These are phyloP conservation scores for Clavispora santaluciae DNA, from an alignment of 805 yeast species.

Conservation along the genomic window DNA sequence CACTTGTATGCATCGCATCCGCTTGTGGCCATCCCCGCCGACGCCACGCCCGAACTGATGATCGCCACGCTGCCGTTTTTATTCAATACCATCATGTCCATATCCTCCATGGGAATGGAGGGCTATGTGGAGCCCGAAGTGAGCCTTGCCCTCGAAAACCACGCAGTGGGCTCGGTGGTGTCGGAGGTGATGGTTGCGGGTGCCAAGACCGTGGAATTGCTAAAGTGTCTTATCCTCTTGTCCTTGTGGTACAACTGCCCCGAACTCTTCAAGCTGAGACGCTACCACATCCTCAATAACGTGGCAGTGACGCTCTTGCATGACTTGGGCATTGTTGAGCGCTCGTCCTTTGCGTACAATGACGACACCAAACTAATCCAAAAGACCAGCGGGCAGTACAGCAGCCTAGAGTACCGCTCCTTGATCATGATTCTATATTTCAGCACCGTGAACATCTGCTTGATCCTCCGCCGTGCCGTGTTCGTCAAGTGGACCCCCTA, in stretches of 20 bases:
- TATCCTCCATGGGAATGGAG: slow-evolving; percentile 44
- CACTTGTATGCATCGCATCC: slow-evolving; percentile 49
- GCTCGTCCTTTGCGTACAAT: slow-evolving; percentile 27
- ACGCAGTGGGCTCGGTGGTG: slow-evolving; percentile 46
- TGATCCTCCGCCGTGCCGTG: slow-evolving; percentile 60
- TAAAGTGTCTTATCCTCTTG: slow-evolving; percentile 56
- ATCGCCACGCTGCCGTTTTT: slow-evolving; percentile 53
- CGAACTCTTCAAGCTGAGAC: slow-evolving; percentile 73
- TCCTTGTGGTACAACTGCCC: slow-evolving; percentile 82
- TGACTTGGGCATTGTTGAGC: slow-evolving; percentile 69
- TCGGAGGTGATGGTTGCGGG: slow-evolving; percentile 67
- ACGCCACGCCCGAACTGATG: slow-evolving; percentile 42
- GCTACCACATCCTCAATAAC: slow-evolving; percentile 65
- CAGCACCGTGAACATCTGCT: slow-evolving; percentile 56
- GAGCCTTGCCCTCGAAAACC: slow-evolving; percentile 47
- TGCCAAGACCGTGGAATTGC: slow-evolving; percentile 60
- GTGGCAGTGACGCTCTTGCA: slow-evolving; percentile 64
- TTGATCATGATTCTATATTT: slow-evolving; percentile 57
- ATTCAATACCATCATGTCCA: slow-evolving; percentile 60
- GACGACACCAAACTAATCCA: slow-evolving; percentile 6
- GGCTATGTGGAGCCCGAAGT: slow-evolving; percentile 31
- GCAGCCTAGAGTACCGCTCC: slow-evolving; percentile 43
- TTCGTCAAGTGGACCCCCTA: slow-evolving; percentile 62
- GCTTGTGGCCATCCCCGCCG: slow-evolving; percentile 48
- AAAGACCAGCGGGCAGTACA: slow-evolving; percentile 12